A percentile compares a stretch with the other conserved stretches of the same genome.
These are phyloP conservation scores for Wilcoxina mikolae DNA, from an alignment of 495 filamentous ascomycete genomes.

Conservation along the genomic window DNA sequence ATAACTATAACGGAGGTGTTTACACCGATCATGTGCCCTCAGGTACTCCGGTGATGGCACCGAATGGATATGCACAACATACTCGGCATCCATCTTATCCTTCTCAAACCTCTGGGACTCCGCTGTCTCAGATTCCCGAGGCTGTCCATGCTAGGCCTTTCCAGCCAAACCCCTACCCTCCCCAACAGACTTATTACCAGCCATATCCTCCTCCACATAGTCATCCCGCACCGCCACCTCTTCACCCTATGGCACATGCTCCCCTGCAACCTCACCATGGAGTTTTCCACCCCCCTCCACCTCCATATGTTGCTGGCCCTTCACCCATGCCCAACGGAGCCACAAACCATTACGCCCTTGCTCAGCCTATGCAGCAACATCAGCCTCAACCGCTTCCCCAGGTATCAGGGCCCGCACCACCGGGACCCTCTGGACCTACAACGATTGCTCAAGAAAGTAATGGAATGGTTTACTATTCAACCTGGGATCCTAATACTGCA, in stretches of 20 bases:
- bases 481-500: slow-evolving; percentile 39
- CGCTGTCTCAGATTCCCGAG: slow-evolving; percentile 87
- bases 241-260: slow-evolving; percentile 32
- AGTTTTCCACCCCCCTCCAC: slow-evolving; percentile 26
- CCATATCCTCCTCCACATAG: slow-evolving; percentile 41
- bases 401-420: slow-evolving; percentile 35
- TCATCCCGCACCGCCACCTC: slow-evolving; percentile 38
- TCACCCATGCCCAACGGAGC: slow-evolving; percentile 29
- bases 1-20: slow-evolving; percentile 20
- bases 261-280: slow-evolving; percentile 27
- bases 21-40: slow-evolving; percentile 26
- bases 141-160: slow-evolving; percentile 86
- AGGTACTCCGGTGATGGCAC: slow-evolving; percentile 22
- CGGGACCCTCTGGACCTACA: slow-evolving; percentile 41
- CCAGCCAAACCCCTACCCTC: slow-evolving; percentile 56
- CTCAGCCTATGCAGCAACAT: slow-evolving; percentile 33
- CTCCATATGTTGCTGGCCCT: slow-evolving; percentile 35
- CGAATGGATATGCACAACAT: slow-evolving; percentile 31
- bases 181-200: slow-evolving; percentile 50
- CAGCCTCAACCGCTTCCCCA: slow-evolving; percentile 32
- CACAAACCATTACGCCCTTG: slow-evolving; percentile 32
- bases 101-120: slow-evolving; percentile 68
- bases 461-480: slow-evolving; percentile 84
- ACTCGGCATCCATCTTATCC: slow-evolving; percentile 58
- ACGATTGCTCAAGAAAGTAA: slow-evolving; percentile 84